Base-by-base conservation (phyloP, 768 basidiomycete species). In the Vararia minispora region DNA sequence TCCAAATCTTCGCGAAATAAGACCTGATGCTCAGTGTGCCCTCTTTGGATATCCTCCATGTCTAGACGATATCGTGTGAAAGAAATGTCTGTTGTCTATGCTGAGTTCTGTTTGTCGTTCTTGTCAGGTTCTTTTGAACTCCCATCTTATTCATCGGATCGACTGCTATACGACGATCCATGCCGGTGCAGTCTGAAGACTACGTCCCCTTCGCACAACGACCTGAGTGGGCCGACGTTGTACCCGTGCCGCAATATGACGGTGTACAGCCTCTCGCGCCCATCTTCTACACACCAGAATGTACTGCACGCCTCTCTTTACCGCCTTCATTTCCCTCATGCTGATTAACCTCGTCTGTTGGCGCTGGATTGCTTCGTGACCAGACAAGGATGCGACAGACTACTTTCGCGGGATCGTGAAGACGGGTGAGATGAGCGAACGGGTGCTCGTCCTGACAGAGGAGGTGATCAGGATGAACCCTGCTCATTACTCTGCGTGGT, bases 401-500 rank as follows among this genome's bases (percentile, higher is more conserved):
- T 91, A 91, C 59, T 91, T 98, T 54, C 79, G 94, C 36, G 90
- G 77, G 0, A 69, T 98, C 42, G 72, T 86, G 29, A 76, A 77
- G 51, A 61, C 63, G 0, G 75, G 74, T 3, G 94, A 98, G 65
- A 76, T 77, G 62, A 89, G 79, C 44, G 60, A 68, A 14, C 69
- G 94, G 25, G 90, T 82, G 9, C 72, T 99, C 37, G 72, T 82
- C 49, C 68, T 99, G 22, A 99, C 95, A 0, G 87, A 94, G 58
- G 66, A 64, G 27, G 76, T 98, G 50, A 94, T 99, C 46, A 71
- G 81, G 20, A 65, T 83, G 59, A 99, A 99, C 56, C 92, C 95
- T 5, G 90, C 88, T 1, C 95, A 98, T 55, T 99, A 97, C 54
- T 84, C 91, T 35, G 90, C 92, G 48, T 99, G 95, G 94, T 91